Evolutionary conservation across 2,329 filamentous ascomycete genomes (phyloP), one percentile per base, ranked within the genome.

Genomic region (Monilinia laxa): DNA sequence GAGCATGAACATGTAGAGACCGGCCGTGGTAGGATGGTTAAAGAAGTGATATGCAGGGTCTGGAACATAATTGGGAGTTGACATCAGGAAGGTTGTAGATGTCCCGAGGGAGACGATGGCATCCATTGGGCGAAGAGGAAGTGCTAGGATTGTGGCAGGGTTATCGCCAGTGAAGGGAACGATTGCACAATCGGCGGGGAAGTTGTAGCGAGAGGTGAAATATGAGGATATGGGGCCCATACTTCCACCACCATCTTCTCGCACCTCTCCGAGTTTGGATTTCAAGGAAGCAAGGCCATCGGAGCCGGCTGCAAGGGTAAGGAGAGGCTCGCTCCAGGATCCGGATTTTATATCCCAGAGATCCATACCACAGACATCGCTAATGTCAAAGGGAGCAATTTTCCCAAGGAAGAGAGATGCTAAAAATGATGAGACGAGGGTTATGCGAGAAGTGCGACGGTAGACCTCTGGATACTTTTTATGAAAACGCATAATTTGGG

Each of bases 1-100:
- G 47, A 99, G 87, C 95, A 99, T 99, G 80, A 99, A 98, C 95
- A 99, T 98, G 84, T 96, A 97, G 68, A 97, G 85, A 1, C 91
- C 92, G 0, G 88, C 81, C 0, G 92, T 96, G 55, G 93, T 95
- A 1, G 95, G 95, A 79, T 98, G 93, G 81, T 97, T 97, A 86
- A 98, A 96, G 83, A 98, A 97, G 81, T 99, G 95, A 76, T 97
- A 97, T 9, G 90, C 87, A 3, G 92, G 91, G 75, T 97, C 90
- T 2, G 95, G 92, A 77, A 89, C 89, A 83, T 97, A 98, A 73
- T 86, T 84, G n/a, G 92, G 88, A 5, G 95, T 98, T 75, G 91
- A 93, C 94, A 98, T 98, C 68, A 99, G 86, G 82, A 98, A 97
- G 4, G 95, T 99, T 1, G 94, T 97, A 40, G 91, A 96, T 0